Evolutionary conservation across 2,329 filamentous ascomycete genomes (phyloP).

Genomic region (Arthrobotrys iridis): DNA sequence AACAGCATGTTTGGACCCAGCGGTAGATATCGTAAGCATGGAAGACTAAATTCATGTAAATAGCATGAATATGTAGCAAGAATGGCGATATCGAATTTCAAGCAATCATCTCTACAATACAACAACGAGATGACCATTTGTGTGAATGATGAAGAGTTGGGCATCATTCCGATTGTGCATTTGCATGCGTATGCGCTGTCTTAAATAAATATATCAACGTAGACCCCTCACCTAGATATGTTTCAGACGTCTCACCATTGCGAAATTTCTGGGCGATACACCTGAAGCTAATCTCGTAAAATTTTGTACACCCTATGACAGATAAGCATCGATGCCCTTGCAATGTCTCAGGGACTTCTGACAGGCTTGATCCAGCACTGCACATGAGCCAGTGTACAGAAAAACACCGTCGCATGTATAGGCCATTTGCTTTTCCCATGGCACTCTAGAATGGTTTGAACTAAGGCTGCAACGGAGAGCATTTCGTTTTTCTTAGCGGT

Average conservation of each 20-base stretch:
- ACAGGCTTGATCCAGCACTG: neutral
- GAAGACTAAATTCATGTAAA: neutral
- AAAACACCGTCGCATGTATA: neutral
- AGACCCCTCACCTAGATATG: neutral
- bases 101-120: neutral
- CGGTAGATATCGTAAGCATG: slow-evolving; percentile 1
- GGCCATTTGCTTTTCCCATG: neutral
- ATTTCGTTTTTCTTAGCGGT: neutral
- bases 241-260: neutral
- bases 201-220: neutral
- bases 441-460: no score
- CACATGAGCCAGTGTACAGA: neutral
- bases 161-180: neutral
- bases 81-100: no score
- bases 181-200: neutral
- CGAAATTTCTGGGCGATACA: neutral
- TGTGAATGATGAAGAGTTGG: neutral
- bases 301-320: no score
- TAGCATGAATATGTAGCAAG: no score
- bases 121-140: neutral
- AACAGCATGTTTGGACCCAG: slow-evolving; percentile 39
- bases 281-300: neutral
- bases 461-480: no score
- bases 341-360: slow-evolving; percentile 7
- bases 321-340: no score